phyloP scores from a whole-genome alignment of 768 basidiomycete species.

The Trametes sanguinea region DNA sequence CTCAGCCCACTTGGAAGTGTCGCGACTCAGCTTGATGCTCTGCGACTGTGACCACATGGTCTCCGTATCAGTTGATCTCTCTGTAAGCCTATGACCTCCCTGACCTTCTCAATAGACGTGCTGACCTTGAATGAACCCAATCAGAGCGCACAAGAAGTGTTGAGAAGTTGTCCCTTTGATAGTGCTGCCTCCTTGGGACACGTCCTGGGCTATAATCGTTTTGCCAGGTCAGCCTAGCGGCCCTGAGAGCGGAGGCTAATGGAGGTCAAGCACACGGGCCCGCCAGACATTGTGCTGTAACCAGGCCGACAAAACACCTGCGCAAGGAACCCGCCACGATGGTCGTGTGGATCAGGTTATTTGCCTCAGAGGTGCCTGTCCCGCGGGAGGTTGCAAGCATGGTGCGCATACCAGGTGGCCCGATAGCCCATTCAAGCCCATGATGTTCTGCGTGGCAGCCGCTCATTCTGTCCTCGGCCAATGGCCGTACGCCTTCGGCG shows the following conservation, averaged over 20 bases:
- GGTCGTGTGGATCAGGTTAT: not conserved
- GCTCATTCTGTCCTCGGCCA: conserved; percentile 3
- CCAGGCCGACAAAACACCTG: not conserved
- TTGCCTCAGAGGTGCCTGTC: conserved; percentile 1
- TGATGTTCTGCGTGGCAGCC: conserved; percentile 6
- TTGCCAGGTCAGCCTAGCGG: not conserved
- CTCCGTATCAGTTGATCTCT: conserved; percentile 21
- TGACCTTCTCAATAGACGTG: not conserved
- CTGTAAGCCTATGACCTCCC: conserved; percentile 14
- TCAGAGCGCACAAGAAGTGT: conserved; percentile 6
- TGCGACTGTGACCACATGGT: conserved; percentile 12
- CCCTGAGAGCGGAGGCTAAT: not conserved
- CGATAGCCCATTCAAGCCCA: conserved; percentile 13
- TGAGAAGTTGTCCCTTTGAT: not conserved
- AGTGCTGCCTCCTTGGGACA: conserved; percentile 1
- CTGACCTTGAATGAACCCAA: conserved; percentile 11
- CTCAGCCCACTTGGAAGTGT: conserved; percentile 4
- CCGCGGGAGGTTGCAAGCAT: not conserved
- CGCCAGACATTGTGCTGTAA: not conserved
- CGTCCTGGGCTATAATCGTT: not conserved
- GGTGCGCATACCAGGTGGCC: conserved; percentile 4
- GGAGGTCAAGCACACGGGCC: not conserved
- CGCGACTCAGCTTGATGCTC: not conserved
- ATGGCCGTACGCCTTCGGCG: not conserved
- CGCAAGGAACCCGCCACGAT: not conserved